Evolutionary conservation across 108 stramenopile genomes (phyloP), one percentile per base, ranked within the genome.

Genomic region (Chaetoceros tenuissimus): DNA sequence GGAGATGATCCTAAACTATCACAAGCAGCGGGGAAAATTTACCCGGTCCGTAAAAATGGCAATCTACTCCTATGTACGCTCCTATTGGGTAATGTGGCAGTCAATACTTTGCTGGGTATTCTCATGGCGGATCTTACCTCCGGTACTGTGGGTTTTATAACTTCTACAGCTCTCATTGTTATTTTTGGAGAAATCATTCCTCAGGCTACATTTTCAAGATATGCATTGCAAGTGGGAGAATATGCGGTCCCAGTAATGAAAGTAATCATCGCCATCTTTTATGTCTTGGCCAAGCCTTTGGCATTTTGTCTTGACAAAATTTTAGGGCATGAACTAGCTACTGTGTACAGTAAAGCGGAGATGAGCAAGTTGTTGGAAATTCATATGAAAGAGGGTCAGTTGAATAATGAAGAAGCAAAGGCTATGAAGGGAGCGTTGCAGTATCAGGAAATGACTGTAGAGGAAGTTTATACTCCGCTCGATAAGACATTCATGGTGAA

Each of bases 111-210:
- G 55, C 66, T 98, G 10, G 96, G 95, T 16, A 99, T 99, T 67
- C 63, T 98, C 2, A 70, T 93, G 74, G 95, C 96, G 3, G 87
- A 85, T 48, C 63, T 94, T 19, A 75, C 90, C 5, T 73, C 72
- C 28, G 96, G 97, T 2, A 28, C 89, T n/a, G 60, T 90, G 23
- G 96, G 97, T 17, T 96, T 99, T 43, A 31, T 97, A 16, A 56
- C 75, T 0, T 95, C 94, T 16, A 99, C 98, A 5, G 73, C 73
- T 19, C 48, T 81, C 16, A 62, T 92, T 46, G 89, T 94, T 57
- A 76, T 99, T 46, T 98, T 99, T 77, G 98, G 98, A 47, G 98
- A 99, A 72, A 97, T 99, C 53, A 60, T 96, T 3, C 98, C 98
- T 0, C 98, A 98, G 74, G 96, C 98, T 5, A 19, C 77, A 30